Percentiles rank a stretch among this genome's conserved stretches.
Evolutionary conservation across 1,139 yeast species (phyloP).

Genomic region (Sugiyamaella xylanicola): DNA sequence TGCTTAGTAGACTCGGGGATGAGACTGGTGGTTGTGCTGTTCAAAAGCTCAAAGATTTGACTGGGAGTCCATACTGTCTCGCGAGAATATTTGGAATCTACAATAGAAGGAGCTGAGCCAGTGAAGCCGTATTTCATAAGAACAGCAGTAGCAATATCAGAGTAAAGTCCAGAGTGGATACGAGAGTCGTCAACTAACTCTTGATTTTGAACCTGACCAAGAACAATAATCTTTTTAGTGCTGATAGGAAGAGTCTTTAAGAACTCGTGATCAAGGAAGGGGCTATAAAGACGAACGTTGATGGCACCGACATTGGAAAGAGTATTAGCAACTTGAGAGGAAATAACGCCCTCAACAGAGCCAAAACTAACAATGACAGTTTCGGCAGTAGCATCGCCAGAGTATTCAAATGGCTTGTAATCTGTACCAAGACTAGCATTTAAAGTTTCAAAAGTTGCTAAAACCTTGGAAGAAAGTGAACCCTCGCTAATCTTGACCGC

Average conservation of each 20-base stretch:
- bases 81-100: slow-evolving; percentile 39
- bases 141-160: slow-evolving; percentile 74
- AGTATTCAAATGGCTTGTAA: slow-evolving; percentile 70
- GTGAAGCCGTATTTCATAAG: slow-evolving; percentile 43
- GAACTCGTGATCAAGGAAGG: slow-evolving; percentile 62
- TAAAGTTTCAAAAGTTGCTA: slow-evolving; percentile 30
- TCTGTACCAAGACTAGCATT: slow-evolving; percentile 61
- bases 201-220: slow-evolving; percentile 53
- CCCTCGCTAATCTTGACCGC: slow-evolving; percentile 26
- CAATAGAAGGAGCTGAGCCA: slow-evolving; percentile 33
- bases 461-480: slow-evolving; percentile 19
- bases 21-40: slow-evolving; percentile 24
- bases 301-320: slow-evolving; percentile 60
- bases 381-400: slow-evolving; percentile 61
- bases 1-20: slow-evolving; percentile 32
- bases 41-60: slow-evolving; percentile 33
- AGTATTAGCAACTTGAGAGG: slow-evolving; percentile 47
- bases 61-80: slow-evolving; percentile 32
- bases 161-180: slow-evolving; percentile 49
- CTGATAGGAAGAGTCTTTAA: slow-evolving; percentile 59
- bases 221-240: slow-evolving; percentile 61
- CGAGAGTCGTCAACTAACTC: slow-evolving; percentile 42
- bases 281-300: slow-evolving; percentile 71
- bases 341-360: slow-evolving; percentile 61
- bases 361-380: slow-evolving; percentile 81